Percentiles rank a stretch among this genome's conserved stretches.
phyloP scores from a whole-genome alignment of 208 protist species.

The Jaenimonas drosophilae region DNA sequence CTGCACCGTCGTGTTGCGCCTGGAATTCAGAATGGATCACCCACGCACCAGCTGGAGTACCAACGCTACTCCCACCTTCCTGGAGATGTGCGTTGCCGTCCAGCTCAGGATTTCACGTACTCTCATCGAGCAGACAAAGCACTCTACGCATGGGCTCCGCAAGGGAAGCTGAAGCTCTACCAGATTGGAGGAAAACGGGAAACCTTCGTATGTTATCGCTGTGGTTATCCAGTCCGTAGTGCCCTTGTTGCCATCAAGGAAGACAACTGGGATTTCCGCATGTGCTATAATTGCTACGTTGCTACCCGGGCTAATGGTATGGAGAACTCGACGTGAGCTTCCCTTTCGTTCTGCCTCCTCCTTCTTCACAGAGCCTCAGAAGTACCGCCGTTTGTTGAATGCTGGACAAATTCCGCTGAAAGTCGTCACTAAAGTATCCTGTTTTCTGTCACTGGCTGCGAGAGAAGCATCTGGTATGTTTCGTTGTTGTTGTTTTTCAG shows the following conservation, averaged over 20 bases:
- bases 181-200: slow-evolving; percentile 63
- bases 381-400: no score
- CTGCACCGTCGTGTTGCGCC: slow-evolving; percentile 56
- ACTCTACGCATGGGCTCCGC: slow-evolving; percentile 60
- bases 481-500: background rate
- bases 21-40: slow-evolving; percentile 23
- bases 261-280: slow-evolving; percentile 86
- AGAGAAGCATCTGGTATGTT: no score
- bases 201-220: slow-evolving; percentile 77
- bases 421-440: no score
- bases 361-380: no score
- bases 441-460: no score
- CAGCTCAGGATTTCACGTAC: slow-evolving; percentile 66
- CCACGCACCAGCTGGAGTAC: slow-evolving; percentile 58
- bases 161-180: slow-evolving; percentile 59
- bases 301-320: slow-evolving; percentile 37
- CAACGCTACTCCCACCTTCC: slow-evolving; percentile 49
- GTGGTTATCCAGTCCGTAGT: slow-evolving; percentile 70
- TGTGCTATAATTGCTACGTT: slow-evolving; percentile 85
- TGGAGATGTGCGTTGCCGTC: slow-evolving; percentile 48
- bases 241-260: slow-evolving; percentile 69
- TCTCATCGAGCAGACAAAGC: slow-evolving; percentile 38
- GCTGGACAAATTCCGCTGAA: no score
- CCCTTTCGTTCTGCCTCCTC: no score
- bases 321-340: no score